Base-by-base conservation (phyloP, 2,329 filamentous ascomycete species). In the Fusarium gaditjirri region DNA sequence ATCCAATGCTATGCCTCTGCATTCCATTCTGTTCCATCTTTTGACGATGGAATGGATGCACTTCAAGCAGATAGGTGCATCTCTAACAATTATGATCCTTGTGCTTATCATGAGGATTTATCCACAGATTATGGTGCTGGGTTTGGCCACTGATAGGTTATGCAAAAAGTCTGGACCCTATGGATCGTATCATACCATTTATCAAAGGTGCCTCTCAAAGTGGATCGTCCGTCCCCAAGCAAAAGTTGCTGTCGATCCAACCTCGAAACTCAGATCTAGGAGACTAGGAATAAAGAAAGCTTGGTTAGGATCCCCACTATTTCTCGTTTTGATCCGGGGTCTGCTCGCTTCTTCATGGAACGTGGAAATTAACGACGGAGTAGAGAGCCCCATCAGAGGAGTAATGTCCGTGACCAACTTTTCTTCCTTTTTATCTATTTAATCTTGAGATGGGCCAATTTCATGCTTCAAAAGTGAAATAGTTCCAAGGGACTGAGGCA, bases 321-420 rank as follows among this genome's bases (percentile, higher is more conserved):
- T 46, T 61, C 29, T 61, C 49, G 46, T 46, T 49, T 61, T 66
- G 59, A 57, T 38, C 65, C 57, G 44, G 61, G 44, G 44, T 44
- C 46, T 42, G n/a, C 42, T 62, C 31, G 46, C 35, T 63, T 53
- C 46, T 70, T 38, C 43, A 64, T 55, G 52, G 52, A 57, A 36
- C 17, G 21, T 46, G 41, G 66, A 73, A 71, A 73, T 72, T 72
- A 72, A 57, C 46, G 60, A 62, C 65, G 70, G 70, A 71, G 70
- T 36, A 60, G 36, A 49, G 39, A 38, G n/a, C 68, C 56, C 56
- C 44, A 53, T 47, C 35, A 35, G 11, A 60, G 68, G 35, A 42
- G n/a, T 42, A 61, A 71, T 71, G 38, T 67, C 68, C 61, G 68
- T 25, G 17, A 16, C 50, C 23, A 31, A 29, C n/a, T 35, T 31